These are phyloP conservation scores for Aureobasidium musti DNA, from an alignment of 2,329 filamentous ascomycete genomes.

Conservation along the genomic window DNA sequence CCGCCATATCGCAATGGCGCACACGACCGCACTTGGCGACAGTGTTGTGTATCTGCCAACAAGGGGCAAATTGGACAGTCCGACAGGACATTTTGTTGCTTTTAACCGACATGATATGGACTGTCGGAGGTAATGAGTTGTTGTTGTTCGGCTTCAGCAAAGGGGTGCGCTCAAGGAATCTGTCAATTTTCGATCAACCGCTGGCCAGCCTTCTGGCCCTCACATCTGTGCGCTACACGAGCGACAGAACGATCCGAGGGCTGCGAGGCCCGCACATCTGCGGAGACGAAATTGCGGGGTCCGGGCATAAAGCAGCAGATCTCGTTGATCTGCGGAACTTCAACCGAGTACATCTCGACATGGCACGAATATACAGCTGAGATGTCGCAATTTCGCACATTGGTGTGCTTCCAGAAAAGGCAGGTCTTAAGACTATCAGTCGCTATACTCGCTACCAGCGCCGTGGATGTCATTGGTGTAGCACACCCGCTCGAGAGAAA, in stretches of 20 bases:
- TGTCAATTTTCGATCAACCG: background rate
- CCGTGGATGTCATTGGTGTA: background rate
- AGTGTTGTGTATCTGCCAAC: background rate
- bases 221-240: background rate
- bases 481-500: background rate
- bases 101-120: too few relatives aligned
- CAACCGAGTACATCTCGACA: background rate
- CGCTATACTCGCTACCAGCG: background rate
- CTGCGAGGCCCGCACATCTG: background rate
- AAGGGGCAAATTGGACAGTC: background rate
- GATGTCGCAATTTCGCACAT: background rate
- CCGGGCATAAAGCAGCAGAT: background rate
- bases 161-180: background rate
- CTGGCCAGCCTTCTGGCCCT: background rate
- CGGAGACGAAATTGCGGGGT: constrained; percentile 1
- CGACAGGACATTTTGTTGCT: background rate
- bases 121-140: too few relatives aligned
- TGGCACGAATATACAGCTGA: background rate
- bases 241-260: background rate
- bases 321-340: background rate
- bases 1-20: background rate
- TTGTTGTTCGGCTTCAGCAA: too few relatives aligned
- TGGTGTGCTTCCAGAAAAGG: background rate
- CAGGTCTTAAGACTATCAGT: background rate
- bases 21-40: background rate